Percentiles rank a stretch among this genome's conserved stretches.
Evolutionary conservation across 169 alveolate genomes (phyloP).

Genomic region (Miamiensis avidus): DNA sequence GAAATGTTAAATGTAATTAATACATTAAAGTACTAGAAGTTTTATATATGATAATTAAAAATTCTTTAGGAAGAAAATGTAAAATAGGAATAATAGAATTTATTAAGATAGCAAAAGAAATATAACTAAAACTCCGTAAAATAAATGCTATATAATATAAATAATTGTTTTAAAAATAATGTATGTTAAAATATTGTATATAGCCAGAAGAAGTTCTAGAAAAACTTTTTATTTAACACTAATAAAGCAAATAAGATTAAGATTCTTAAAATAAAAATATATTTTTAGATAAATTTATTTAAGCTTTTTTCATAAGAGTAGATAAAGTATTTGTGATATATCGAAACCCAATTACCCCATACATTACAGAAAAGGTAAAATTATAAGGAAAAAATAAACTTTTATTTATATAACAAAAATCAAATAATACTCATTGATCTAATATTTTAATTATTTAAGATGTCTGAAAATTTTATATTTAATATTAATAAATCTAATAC

Average conservation of each 20-base stretch:
- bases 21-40: background rate
- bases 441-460: constrained; percentile 13
- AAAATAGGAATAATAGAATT: background rate
- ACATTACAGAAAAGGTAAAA: constrained; percentile 40
- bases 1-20: constrained; percentile 15
- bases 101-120: background rate
- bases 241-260: background rate
- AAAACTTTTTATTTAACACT: background rate
- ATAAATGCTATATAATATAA: background rate
- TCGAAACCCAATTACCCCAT: constrained; percentile 43
- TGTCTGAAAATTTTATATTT: constrained; percentile 32
- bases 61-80: constrained; percentile 4
- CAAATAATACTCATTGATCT: background rate
- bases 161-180: constrained; percentile 1
- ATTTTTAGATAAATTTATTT: constrained; percentile 7
- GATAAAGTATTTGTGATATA: constrained; percentile 36
- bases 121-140: background rate
- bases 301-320: constrained; percentile 32
- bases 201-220: background rate
- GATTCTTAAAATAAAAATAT: background rate
- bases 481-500: constrained; percentile 27
- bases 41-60: background rate
- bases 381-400: background rate
- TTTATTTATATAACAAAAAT: background rate
- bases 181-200: background rate